Base-by-base conservation (phyloP, 805 yeast genomes). In the Kodamaea lidongshanica region DNA sequence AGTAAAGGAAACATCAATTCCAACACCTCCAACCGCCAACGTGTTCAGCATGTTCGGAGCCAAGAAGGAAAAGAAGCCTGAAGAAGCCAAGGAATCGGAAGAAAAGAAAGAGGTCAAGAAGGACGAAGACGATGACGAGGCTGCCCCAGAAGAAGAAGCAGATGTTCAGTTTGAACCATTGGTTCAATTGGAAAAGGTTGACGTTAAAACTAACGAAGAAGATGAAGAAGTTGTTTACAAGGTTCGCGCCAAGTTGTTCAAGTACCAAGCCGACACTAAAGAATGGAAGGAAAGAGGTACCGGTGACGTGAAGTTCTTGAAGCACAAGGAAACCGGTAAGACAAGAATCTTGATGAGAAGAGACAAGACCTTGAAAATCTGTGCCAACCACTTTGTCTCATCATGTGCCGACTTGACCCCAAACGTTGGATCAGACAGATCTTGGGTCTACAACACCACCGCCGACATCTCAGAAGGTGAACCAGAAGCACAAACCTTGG, bases 261-360 rank as follows among this genome's bases (percentile, higher is more conserved):
- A 86, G 64, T 89, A 82, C 69, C 79, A 79, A 50, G 72, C 77
- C 24, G 95, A 86, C 38, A 50, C 78, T 32, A 80, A 79, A 53
- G 97, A 92, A 65, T 92, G 98, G 98, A 92, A 92, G 63, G 98
- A 92, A 72, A 84, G 98, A 70, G 98, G 98, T 50, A 86, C 96
- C 19, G 98, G 98, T 53, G 98, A 92, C 54, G 95, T 87, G 49
- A 86, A 92, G 65, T 85, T 92, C 63, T 76, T 92, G 57, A 72
- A 89, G 68, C 96, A 89, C 69, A 87, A 86, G 61, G 65, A 65
- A 39, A 67, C 85, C 36, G 72, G 74, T 36, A 88, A 86, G 67
- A 85, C 84, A 42, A 81, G 98, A 69, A 63, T 92, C 44, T 70
- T 92, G 55, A 92, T 92, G 98, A 86, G 98, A 77, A 86, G 98